These are phyloP conservation scores for Colletotrichum zoysiae DNA, from an alignment of 2,329 filamentous ascomycete genomes.

Conservation along the genomic window DNA sequence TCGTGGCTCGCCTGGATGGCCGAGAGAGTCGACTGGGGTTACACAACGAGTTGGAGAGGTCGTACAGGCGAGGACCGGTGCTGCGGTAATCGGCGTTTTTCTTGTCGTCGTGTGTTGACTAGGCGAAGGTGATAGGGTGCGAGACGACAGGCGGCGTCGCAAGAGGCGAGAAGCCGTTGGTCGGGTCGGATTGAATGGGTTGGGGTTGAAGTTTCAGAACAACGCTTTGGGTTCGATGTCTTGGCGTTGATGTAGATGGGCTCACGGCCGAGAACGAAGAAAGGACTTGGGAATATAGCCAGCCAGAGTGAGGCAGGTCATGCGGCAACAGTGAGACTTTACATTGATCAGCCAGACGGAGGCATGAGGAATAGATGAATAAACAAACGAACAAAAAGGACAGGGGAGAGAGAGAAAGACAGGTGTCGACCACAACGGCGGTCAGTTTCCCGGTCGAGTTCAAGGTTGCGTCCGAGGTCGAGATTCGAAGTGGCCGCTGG, in stretches of 20 bases:
- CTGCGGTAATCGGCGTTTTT: conserved; percentile 40
- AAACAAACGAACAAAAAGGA: background rate
- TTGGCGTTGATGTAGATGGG: conserved; percentile 15
- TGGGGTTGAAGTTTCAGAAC: conserved; percentile 29
- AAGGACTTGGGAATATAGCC: background rate
- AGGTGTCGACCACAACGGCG: background rate
- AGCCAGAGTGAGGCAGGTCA: background rate
- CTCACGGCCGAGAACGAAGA: background rate
- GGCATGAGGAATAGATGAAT: background rate
- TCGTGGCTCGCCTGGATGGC: background rate
- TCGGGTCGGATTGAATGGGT: conserved; percentile 32
- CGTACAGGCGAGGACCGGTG: conserved; percentile 28
- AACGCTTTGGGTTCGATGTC: conserved; percentile 11
- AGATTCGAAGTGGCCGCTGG: conserved; percentile 6
- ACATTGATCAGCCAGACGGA: background rate
- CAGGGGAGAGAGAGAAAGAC: background rate
- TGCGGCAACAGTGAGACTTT: background rate
- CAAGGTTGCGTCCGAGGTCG: conserved; percentile 16
- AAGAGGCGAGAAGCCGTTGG: conserved; percentile 39
- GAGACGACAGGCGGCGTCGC: conserved; percentile 33
- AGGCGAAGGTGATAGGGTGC: conserved; percentile 23
- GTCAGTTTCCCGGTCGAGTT: conserved; percentile 16
- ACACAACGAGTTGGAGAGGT: conserved; percentile 32
- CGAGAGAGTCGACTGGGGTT: conserved; percentile 11
- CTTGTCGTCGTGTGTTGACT: conserved; percentile 27